These are phyloP conservation scores for Lachnellula subtilissima DNA, from an alignment of 2,329 filamentous ascomycete species.

Conservation along the genomic window DNA sequence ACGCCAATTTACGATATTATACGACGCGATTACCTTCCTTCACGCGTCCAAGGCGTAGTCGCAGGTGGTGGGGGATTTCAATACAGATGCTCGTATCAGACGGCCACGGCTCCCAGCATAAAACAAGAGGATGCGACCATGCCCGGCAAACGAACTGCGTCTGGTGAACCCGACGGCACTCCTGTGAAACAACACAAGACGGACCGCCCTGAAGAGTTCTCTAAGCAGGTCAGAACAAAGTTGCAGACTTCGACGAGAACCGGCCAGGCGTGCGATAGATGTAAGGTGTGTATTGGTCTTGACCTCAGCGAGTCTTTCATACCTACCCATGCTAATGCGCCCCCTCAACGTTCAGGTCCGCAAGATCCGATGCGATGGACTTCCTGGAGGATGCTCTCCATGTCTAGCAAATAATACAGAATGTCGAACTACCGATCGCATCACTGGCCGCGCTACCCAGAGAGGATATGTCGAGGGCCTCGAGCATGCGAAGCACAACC, in stretches of 20 bases:
- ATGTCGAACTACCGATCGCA: slow-evolving; percentile 79
- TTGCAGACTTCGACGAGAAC: slow-evolving; percentile 55
- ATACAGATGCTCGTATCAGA: background rate
- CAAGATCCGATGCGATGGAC: slow-evolving; percentile 82
- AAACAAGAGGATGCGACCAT: slow-evolving; percentile 18
- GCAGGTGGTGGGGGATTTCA: background rate
- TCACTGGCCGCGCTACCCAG: slow-evolving; percentile 74
- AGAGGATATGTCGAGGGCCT: slow-evolving; percentile 74
- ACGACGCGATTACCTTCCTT: background rate
- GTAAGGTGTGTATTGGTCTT: slow-evolving; percentile 58
- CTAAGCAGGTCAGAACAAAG: slow-evolving; percentile 46
- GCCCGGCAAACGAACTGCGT: slow-evolving; percentile 24
- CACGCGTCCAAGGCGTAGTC: background rate
- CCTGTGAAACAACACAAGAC: slow-evolving; percentile 23
- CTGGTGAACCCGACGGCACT: slow-evolving; percentile 17
- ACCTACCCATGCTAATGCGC: slow-evolving; percentile 10
- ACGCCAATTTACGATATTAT: background rate
- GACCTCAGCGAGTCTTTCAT: background rate
- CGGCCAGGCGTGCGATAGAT: slow-evolving; percentile 82
- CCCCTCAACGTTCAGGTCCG: slow-evolving; percentile 50
- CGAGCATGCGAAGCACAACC: slow-evolving; percentile 65
- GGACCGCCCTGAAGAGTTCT: slow-evolving; percentile 31
- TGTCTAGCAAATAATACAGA: slow-evolving; percentile 71
- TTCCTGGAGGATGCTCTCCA: slow-evolving; percentile 75
- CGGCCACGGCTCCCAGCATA: background rate